Evolutionary conservation across 2,329 filamentous ascomycete species (phyloP), one percentile per base, ranked within the genome.

Genomic region (Scopulariopsis brevicaulis): DNA sequence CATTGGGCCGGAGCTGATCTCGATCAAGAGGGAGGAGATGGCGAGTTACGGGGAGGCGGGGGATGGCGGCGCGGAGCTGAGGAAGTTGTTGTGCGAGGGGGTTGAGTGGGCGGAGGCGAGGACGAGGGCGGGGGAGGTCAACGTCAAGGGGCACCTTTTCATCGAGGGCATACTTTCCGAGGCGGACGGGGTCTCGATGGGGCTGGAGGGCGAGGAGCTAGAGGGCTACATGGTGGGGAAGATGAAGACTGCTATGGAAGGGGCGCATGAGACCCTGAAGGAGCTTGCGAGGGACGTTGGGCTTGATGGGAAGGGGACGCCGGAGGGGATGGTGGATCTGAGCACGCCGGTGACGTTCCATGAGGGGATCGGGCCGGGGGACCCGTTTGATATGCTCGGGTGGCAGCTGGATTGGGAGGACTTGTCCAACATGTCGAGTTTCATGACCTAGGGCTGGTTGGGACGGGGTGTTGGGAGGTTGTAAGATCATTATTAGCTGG

Each of bases 71-170:
- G 15, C 54, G 24, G 54, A 25, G 10, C 62, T 80, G 1, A 59
- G 78, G 0, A 63, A 64, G 1, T 68, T 74, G 1, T 25, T 82
- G 8, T 64, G 73, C 0, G 73, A 80, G 11, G 68, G 71, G 0
- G 71, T 69, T 37, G 56, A 54, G 0, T 81, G 75, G 74, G 63
- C 63, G 1, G 63, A 76, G 52, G 61, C 63, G 8, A 69, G 68
- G 11, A 69, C 82, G n/a, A 62, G 71, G 54, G 71, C 70, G 0
- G 80, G 78, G 1, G 78, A 83, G 65, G 82, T 78, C 0, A 83
- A 82, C 57, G 67, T 77, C n/a, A 83, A 83, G 61, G 76, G 76
- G 0, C 75, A 76, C 48, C 55, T 83, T 24, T 53, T 52, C 28
- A 8, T 25, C 2, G 51, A 25, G 32, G 51, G 34, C 32, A 12